A percentile compares a stretch with the other conserved stretches of the same genome.
Evolutionary conservation across 2,329 filamentous ascomycete species (phyloP).

Genomic region (Scedosporium boydii): DNA sequence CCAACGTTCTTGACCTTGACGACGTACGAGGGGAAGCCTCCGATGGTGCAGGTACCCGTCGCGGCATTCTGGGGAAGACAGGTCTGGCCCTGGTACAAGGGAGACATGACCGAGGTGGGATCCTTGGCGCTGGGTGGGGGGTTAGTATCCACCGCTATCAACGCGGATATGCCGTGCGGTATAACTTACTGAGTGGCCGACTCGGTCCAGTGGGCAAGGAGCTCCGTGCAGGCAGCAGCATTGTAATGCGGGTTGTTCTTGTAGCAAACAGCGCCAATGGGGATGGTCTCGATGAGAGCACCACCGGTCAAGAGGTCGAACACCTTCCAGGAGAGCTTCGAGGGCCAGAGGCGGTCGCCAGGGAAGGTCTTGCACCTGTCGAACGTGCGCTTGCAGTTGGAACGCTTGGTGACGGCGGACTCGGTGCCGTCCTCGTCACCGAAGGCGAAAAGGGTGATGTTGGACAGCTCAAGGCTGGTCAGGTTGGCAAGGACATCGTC

Average conservation of each 20-base stretch:
- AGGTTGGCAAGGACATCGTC: constrained; percentile 22
- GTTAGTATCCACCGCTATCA: constrained; percentile 14
- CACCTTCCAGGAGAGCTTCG: constrained; percentile 29
- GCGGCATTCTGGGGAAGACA: constrained; percentile 14
- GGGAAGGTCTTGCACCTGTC: constrained; percentile 35
- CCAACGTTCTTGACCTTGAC: constrained; percentile 21
- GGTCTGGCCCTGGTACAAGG: constrained; percentile 13
- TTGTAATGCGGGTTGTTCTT: constrained; percentile 21
- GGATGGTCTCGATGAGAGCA: constrained; percentile 41
- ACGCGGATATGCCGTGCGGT: not conserved
- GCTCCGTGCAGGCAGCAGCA: constrained; percentile 18
- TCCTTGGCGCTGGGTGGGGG: constrained; percentile 13
- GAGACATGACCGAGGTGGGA: constrained; percentile 21
- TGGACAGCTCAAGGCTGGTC: constrained; percentile 17
- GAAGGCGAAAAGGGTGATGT: constrained; percentile 25
- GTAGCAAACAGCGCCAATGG: constrained; percentile 44
- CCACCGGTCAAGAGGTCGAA: constrained; percentile 44
- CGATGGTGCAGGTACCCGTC: constrained; percentile 29
- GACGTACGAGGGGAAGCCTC: constrained; percentile 30
- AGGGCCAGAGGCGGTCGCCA: constrained; percentile 44
- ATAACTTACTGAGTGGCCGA: not conserved
- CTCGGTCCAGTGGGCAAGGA: constrained; percentile 12
- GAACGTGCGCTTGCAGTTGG: not conserved
- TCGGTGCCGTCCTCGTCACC: constrained; percentile 11
- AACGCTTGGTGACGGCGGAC: not conserved